These are phyloP conservation scores for Dactylorhiza incarnata DNA, from an alignment of 106 monocot species.

Conservation along the genomic window DNA sequence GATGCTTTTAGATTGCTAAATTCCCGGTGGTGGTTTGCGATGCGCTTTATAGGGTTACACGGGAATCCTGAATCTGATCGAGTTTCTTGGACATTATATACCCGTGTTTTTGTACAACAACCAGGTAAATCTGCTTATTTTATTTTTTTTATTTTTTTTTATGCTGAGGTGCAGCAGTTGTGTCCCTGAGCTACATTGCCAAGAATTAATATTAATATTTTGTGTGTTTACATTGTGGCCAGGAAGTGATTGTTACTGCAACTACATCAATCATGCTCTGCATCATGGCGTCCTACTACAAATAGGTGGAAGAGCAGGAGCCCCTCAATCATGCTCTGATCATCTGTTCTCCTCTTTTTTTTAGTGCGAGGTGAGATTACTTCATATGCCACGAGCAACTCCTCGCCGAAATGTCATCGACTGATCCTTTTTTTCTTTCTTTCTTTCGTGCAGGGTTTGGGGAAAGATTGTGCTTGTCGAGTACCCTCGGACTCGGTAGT, in stretches of 20 bases:
- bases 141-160: background rate
- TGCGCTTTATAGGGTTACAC: conserved; percentile 47
- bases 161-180: too few relatives aligned
- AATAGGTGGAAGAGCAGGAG: conserved; percentile 18
- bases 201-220: too few relatives aligned
- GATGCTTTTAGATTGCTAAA: background rate
- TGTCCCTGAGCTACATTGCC: too few relatives aligned
- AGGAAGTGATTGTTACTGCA: conserved; percentile 45
- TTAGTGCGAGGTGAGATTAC: background rate
- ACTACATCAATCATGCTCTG: conserved; percentile 56
- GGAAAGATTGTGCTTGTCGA: too few relatives aligned
- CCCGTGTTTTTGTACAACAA: conserved; percentile 72
- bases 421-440: too few relatives aligned
- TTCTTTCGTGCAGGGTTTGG: too few relatives aligned
- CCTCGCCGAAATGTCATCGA: too few relatives aligned
- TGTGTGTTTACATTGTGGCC: background rate
- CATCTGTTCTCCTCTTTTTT: background rate
- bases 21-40: too few relatives aligned
- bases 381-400: background rate
- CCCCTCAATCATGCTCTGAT: background rate
- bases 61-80: conserved; percentile 66
- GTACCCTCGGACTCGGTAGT: too few relatives aligned
- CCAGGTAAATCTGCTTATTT: conserved; percentile 41
- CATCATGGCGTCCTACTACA: conserved; percentile 74
- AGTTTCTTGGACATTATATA: conserved; percentile 51